A percentile compares a stretch with the other conserved stretches of the same genome.
phyloP scores from a whole-genome alignment of 2,329 filamentous ascomycete genomes.

The Cryoendolithus antarcticus region DNA sequence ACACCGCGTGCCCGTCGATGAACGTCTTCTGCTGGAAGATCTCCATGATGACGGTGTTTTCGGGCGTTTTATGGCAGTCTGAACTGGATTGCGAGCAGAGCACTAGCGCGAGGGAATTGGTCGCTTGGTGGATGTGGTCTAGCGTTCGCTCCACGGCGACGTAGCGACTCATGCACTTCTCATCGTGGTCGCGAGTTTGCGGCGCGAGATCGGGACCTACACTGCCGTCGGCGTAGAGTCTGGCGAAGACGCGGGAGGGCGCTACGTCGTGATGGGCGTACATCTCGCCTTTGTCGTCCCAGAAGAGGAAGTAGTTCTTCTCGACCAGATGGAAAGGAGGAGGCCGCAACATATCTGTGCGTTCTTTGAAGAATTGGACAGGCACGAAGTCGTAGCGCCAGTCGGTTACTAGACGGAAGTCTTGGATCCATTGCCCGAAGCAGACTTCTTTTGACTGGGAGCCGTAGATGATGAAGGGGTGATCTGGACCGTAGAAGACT shows the following conservation, averaged over 20 bases:
- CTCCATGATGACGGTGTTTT: slow-evolving; percentile 43
- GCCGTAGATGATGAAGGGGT: slow-evolving; percentile 42
- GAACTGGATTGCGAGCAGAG: slow-evolving; percentile 39
- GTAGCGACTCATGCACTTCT: slow-evolving; percentile 29
- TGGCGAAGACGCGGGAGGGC: slow-evolving; percentile 39
- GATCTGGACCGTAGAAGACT: slow-evolving; percentile 42
- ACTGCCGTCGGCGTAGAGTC: slow-evolving; percentile 33
- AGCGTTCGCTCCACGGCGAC: slow-evolving; percentile 21
- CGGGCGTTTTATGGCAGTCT: slow-evolving; percentile 28
- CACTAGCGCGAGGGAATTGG: slow-evolving; percentile 45
- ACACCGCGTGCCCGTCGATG: slow-evolving; percentile 34
- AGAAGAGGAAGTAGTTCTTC: slow-evolving; percentile 54
- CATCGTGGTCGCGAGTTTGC: slow-evolving; percentile 26
- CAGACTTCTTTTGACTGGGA: slow-evolving; percentile 44
- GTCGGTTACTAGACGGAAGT: slow-evolving; percentile 39
- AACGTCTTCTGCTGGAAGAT: slow-evolving; percentile 45
- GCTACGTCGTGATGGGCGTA: slow-evolving; percentile 44
- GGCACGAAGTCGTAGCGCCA: slow-evolving; percentile 7
- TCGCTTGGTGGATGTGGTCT: slow-evolving; percentile 40
- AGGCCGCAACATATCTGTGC: slow-evolving; percentile 42
- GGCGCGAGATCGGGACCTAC: slow-evolving; percentile 37
- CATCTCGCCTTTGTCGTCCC: slow-evolving; percentile 35
- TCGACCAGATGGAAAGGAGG: slow-evolving; percentile 35
- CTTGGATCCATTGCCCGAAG: slow-evolving; percentile 45
- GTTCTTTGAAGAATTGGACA: slow-evolving; percentile 25